Evolutionary conservation across 345 rosid species (phyloP).

Genomic region (Eucalyptus pauciflora): DNA sequence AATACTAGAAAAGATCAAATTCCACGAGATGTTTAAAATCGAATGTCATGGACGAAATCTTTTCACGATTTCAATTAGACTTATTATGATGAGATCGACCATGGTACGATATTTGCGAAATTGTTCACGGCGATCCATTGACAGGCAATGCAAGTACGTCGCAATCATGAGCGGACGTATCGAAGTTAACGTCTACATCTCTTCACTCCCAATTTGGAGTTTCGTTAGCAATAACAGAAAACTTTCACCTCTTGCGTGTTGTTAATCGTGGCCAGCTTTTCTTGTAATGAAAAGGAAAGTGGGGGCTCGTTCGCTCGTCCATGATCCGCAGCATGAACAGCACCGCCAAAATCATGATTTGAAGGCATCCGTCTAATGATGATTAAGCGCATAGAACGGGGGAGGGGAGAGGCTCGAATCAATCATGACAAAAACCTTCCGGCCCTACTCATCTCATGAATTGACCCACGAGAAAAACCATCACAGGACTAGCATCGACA

Average conservation of each 20-base stretch:
- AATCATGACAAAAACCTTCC: background rate
- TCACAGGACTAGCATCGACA: background rate
- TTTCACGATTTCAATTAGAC: background rate
- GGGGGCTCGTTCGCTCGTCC: background rate
- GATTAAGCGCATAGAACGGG: background rate
- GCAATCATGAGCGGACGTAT: background rate
- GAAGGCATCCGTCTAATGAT: background rate
- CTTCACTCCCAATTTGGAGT: background rate
- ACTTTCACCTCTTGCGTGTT: background rate
- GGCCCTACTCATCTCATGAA: background rate
- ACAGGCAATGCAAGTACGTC: background rate
- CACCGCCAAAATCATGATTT: background rate
- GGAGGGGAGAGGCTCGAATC: background rate
- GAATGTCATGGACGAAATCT: background rate
- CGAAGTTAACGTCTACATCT: background rate
- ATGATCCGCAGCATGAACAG: background rate
- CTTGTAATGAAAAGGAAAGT: background rate
- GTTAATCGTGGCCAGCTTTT: background rate
- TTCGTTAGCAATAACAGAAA: background rate
- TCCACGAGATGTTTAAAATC: fast-evolving
- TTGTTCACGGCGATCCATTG: background rate
- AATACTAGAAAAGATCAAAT: background rate
- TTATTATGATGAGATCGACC: background rate
- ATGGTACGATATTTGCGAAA: no score
- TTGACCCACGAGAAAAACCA: background rate